phyloP scores from a whole-genome alignment of 148 eudicot genomes.

The Dianthus caryophyllus region DNA sequence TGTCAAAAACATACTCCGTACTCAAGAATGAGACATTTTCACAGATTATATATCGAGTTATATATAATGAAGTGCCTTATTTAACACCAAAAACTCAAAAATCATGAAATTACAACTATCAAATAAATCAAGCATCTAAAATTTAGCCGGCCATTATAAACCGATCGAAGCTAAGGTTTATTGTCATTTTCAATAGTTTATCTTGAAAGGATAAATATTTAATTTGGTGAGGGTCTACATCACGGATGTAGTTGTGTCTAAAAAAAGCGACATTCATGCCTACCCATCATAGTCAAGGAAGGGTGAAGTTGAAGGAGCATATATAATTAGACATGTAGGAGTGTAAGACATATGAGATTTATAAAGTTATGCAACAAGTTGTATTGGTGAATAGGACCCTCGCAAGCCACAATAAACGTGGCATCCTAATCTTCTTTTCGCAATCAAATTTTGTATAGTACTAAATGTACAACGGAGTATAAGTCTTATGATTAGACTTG shows the following conservation, averaged over 20 bases:
- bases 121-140: too few species aligned
- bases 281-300: slow-evolving; percentile 20
- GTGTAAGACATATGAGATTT: not conserved
- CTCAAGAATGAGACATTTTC: too few species aligned
- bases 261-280: slow-evolving; percentile 3
- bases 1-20: too few species aligned
- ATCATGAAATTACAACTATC: too few species aligned
- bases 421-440: slow-evolving; percentile 4
- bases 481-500: too few species aligned
- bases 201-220: slow-evolving; percentile 17
- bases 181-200: slow-evolving; percentile 2
- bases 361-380: not conserved
- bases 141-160: too few species aligned
- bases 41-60: too few species aligned
- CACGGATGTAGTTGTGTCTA: not conserved
- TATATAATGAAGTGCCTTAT: too few species aligned
- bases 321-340: slow-evolving; percentile 5
- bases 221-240: slow-evolving; percentile 13
- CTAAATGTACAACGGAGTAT: too few species aligned
- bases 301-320: slow-evolving; percentile 11
- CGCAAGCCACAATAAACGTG: slow-evolving; percentile 12
- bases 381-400: not conserved
- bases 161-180: too few species aligned
- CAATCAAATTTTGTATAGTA: too few species aligned
- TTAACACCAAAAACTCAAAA: too few species aligned